phyloP scores from a whole-genome alignment of 805 yeast genomes.

The Starmera amethionina region DNA sequence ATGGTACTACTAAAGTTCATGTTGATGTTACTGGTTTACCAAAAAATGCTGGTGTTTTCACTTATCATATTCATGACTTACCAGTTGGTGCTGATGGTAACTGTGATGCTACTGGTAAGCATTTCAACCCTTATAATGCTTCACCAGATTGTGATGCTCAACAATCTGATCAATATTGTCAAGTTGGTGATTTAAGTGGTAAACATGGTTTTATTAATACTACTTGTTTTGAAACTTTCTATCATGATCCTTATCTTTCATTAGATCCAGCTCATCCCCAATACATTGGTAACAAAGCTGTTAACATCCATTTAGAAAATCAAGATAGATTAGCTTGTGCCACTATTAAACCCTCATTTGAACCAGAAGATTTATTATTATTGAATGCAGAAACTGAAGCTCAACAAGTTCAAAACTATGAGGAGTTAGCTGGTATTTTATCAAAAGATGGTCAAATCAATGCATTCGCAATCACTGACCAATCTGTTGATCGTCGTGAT shows the following conservation, averaged over 20 bases:
- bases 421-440: slow-evolving; percentile 15
- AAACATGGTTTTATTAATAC: slow-evolving; percentile 67
- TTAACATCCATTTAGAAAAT: slow-evolving; percentile 47
- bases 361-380: slow-evolving; percentile 19
- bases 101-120: slow-evolving; percentile 47
- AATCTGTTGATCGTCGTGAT: not conserved
- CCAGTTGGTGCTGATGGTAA: slow-evolving; percentile 40
- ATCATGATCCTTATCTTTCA: slow-evolving; percentile 57
- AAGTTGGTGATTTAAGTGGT: slow-evolving; percentile 70
- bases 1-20: slow-evolving; percentile 54
- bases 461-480: not conserved
- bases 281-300: slow-evolving; percentile 48
- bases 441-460: not conserved
- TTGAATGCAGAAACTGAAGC: slow-evolving; percentile 18
- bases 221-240: slow-evolving; percentile 56
- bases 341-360: slow-evolving; percentile 28
- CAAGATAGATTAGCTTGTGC: slow-evolving; percentile 55
- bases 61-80: slow-evolving; percentile 56
- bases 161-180: slow-evolving; percentile 46
- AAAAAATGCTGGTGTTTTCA: slow-evolving; percentile 53
- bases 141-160: slow-evolving; percentile 39
- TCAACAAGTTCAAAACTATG: slow-evolving; percentile 15
- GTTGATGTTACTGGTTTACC: slow-evolving; percentile 68
- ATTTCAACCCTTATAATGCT: slow-evolving; percentile 58
- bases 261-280: slow-evolving; percentile 45